Evolutionary conservation across 2,329 filamentous ascomycete genomes (phyloP).

Genomic region (Geosmithia putterillii): DNA sequence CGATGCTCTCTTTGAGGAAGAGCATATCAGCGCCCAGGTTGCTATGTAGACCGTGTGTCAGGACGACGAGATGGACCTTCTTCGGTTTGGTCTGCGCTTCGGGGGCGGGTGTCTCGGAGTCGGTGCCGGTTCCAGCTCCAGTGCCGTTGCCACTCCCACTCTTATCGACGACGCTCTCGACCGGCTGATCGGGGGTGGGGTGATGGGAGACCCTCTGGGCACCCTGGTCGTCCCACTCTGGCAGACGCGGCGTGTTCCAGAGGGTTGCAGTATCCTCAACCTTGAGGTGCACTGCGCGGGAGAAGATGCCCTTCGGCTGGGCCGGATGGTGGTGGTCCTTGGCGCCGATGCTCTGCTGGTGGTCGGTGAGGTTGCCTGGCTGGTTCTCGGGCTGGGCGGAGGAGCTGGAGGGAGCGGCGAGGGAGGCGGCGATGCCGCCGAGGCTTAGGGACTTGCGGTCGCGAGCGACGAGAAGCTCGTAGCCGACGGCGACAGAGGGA

Average conservation of each 20-base stretch:
- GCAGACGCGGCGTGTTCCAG: conserved; percentile 86
- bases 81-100: conserved; percentile 41
- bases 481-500: conserved; percentile 72
- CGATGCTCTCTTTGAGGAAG: conserved; percentile 94
- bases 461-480: conserved; percentile 73
- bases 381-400: conserved; percentile 35
- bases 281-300: conserved; percentile 62
- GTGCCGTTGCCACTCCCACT: no score
- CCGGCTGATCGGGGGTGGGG: conserved; percentile 15
- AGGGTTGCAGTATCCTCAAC: conserved; percentile 81
- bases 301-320: conserved; percentile 69
- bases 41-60: conserved; percentile 92
- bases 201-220: conserved; percentile 12
- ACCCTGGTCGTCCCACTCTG: conserved; percentile 43
- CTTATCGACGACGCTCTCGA: conserved; percentile 19
- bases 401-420: conserved; percentile 29
- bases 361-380: conserved; percentile 63
- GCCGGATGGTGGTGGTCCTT: conserved; percentile 47
- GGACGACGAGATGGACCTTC: conserved; percentile 78
- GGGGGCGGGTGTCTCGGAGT: conserved; percentile 3
- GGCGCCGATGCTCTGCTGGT: conserved; percentile 46
- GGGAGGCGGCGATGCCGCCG: conserved; percentile 26
- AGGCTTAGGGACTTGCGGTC: conserved; percentile 74
- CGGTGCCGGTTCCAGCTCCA: no score
- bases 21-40: conserved; percentile 95